Base-by-base conservation (phyloP, 768 basidiomycete genomes). In the Holtermannia corniformis region DNA sequence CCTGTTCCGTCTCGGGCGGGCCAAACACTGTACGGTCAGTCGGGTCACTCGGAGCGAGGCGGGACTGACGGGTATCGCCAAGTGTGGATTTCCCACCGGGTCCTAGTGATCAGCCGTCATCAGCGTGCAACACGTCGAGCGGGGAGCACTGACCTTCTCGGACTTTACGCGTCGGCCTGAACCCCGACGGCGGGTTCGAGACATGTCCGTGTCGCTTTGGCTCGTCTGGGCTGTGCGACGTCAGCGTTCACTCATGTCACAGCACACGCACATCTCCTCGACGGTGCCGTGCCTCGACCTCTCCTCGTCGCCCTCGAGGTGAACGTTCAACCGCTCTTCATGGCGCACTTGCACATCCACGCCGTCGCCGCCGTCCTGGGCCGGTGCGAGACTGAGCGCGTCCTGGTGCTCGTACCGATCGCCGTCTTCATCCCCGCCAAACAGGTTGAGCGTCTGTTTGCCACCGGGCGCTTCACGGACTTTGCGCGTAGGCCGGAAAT, bases 381-480 rank as follows among this genome's bases (percentile, higher is more conserved):
- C 67, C 21, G 71, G 71, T n/a, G 71, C 71, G 22, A 68, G 44
- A 11, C 62, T 64, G 3, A 72, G 57, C 3, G 71, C 71, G 47
- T 72, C 71, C 12, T 59, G 56, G 47, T 72, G 64, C 51, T 68
- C 70, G 56, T 67, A 64, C 7, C 32, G 32, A 37, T 37, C 32
- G 7, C 16, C 10, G 16, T 37, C 32, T 7, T 37, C 32, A 26
- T 70, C 70, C 42, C 63, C 67, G 16, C 57, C 61, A 47, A 54
- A 61, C 49, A 72, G 54, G 20, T 49, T 52, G 37, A 70, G 48
- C 22, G 50, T 59, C 28, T 67, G 57, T 43, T 62, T 62, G 14
- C 70, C 70, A 20, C 70, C 70, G 28, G 70, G 70, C 2, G 66
- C 61, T 41, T 72, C 67, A 24, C 58, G 47, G 22, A 72, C 70